phyloP scores from a whole-genome alignment of 129 eudicot species.

The Oenanthe sinensis region DNA sequence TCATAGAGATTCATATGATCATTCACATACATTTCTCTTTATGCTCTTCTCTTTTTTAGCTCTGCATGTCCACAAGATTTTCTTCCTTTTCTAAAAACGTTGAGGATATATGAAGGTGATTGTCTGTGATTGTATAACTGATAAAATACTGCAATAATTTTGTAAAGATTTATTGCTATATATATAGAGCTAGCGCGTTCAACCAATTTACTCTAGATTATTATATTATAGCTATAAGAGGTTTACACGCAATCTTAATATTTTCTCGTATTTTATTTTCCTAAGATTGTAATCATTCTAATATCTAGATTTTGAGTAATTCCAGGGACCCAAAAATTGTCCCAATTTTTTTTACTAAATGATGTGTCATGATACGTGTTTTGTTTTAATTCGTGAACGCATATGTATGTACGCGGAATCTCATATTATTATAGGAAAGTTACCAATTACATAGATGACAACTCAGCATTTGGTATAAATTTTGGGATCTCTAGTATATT shows the following conservation, averaged over 20 bases:
- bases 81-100: conserved; percentile 1
- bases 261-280: too few species aligned
- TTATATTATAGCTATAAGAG: background rate
- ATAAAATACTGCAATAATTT: conserved; percentile 13
- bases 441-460: too few species aligned
- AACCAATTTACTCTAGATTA: background rate
- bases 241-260: background rate
- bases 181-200: conserved; percentile 6
- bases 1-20: conserved; percentile 46
- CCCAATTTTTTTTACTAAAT: too few species aligned
- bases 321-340: too few species aligned
- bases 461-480: too few species aligned
- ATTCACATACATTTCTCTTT: conserved; percentile 30
- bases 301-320: too few species aligned
- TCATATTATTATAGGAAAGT: too few species aligned
- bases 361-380: too few species aligned
- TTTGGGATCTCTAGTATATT: too few species aligned
- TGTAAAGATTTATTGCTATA: conserved; percentile 8
- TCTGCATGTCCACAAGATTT: conserved; percentile 10
- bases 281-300: too few species aligned
- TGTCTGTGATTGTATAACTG: conserved; percentile 21
- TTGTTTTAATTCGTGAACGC: too few species aligned
- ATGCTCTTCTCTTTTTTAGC: conserved; percentile 25
- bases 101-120: conserved; percentile 19
- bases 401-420: too few species aligned